Base-by-base conservation (phyloP, 441 rosid species). In the Eutrema salsugineum region DNA sequence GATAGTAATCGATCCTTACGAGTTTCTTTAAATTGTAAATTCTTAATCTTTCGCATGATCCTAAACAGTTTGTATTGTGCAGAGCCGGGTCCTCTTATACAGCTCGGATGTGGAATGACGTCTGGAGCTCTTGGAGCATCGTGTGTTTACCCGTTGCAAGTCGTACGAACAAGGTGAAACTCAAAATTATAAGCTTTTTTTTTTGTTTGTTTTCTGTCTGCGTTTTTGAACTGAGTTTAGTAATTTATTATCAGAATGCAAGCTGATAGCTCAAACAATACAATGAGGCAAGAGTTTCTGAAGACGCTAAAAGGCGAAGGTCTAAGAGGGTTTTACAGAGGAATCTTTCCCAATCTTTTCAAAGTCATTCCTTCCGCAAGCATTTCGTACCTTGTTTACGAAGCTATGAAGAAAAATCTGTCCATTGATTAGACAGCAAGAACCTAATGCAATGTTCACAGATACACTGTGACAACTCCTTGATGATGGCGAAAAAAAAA, bases 71-170 rank as follows among this genome's bases (percentile, higher is more conserved):
- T 61, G 56, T 24, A 9, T 11, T 48, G 9, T 73, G 68, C 73
- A 88, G 99, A 88, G 66, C 90, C 97, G 9, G 97, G 98, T 59
- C 88, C 97, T 67, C 85, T 91, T 19, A 83, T 88, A 68, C 98
- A 91, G 65, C 79, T 93, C 64, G 85, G 94, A 17, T 93, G 99
- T 75, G 99, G 98, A 73, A 91, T 86, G 76, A 66, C 91, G 24
- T 93, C 99, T 1, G 98, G 92, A 77, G 92, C 91, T 68, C 86
- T 91, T 40, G 99, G 97, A 71, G 99, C 99, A 76, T 84, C 96
- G 2, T 89, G 95, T 77, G 96, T 89, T 63, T 95, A 94, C 77
- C 98, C 99, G 5, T 85, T 94, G 79, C 99, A 90, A 72, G 97
- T 94, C 72, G 70, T 94, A 48, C 73, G 97, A 83, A 95, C 99